Evolutionary conservation across 805 yeast species (phyloP).

Genomic region (Cyberlindnera lachancei): DNA sequence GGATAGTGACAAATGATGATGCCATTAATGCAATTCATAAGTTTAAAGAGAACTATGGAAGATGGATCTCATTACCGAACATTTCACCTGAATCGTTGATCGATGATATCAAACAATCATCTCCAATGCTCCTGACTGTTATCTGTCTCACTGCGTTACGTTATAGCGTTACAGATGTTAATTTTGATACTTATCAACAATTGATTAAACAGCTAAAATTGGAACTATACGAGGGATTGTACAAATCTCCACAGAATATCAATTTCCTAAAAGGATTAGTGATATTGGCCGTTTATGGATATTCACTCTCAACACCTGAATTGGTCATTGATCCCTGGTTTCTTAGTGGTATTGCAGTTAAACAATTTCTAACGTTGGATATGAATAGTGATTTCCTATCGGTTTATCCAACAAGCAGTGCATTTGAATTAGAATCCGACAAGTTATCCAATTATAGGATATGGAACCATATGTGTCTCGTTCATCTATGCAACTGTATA

Average conservation of each 20-base stretch:
- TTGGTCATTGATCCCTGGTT: conserved; percentile 64
- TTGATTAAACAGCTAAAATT: conserved; percentile 32
- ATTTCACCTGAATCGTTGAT: conserved; percentile 42
- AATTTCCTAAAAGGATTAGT: conserved; percentile 67
- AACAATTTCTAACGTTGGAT: conserved; percentile 50
- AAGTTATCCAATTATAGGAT: conserved; percentile 47
- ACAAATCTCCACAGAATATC: conserved; percentile 37
- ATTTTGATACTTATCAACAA: conserved; percentile 22
- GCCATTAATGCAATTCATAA: conserved; percentile 43
- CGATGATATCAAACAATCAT: conserved; percentile 36
- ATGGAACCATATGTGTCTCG: conserved; percentile 65
- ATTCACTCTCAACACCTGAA: conserved; percentile 47
- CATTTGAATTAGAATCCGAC: conserved; percentile 23
- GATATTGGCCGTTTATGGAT: conserved; percentile 55
- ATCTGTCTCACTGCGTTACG: conserved; percentile 59
- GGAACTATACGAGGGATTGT: conserved; percentile 27
- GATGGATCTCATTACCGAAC: conserved; percentile 70
- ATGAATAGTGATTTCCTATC: conserved; percentile 19
- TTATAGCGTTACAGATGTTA: conserved; percentile 25
- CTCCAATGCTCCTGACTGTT: conserved; percentile 59
- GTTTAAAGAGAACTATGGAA: conserved; percentile 61
- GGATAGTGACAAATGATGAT: conserved; percentile 41
- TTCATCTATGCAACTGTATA: conserved; percentile 59
- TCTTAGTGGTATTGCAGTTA: conserved; percentile 56
- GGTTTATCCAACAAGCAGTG: conserved; percentile 1